These are phyloP conservation scores for Termitomyces sp. DNA, from an alignment of 768 basidiomycete genomes.

Conservation along the genomic window DNA sequence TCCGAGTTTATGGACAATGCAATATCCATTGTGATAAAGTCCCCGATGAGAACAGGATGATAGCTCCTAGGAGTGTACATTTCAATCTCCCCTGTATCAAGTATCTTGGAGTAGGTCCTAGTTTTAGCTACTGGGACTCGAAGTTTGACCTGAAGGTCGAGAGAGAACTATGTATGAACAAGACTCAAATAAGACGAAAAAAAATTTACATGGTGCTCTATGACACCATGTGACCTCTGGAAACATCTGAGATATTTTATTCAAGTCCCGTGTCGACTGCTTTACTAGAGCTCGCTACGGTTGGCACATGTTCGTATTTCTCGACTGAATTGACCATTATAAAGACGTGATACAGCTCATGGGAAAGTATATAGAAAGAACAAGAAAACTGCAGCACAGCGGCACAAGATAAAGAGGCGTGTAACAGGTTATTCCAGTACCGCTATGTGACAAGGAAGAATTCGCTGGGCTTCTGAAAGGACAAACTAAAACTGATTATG, in stretches of 20 bases:
- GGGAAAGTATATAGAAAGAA: conserved; percentile 3
- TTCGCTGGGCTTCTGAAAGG: background rate
- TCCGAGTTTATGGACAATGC: background rate
- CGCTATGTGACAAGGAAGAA: background rate
- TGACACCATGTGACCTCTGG: too few species aligned
- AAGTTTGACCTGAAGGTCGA: too few species aligned
- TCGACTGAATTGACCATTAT: background rate
- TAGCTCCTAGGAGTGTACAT: background rate
- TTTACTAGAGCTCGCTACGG: too few species aligned
- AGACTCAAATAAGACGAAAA: too few species aligned
- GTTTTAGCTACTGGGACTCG: too few species aligned
- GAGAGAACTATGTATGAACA: too few species aligned
- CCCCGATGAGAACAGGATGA: background rate
- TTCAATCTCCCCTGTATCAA: background rate
- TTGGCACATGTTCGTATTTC: too few species aligned
- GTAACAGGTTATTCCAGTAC: background rate
- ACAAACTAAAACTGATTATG: conserved; percentile 5
- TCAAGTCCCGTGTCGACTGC: too few species aligned
- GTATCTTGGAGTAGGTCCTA: too few species aligned
- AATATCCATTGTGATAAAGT: background rate
- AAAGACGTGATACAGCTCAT: conserved; percentile 6
- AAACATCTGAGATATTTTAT: too few species aligned
- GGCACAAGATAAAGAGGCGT: background rate
- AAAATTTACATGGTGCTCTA: too few species aligned
- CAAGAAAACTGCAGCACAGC: background rate